Evolutionary conservation across 139 green algal species (phyloP), one percentile per base, ranked within the genome.

Genomic region (Picochlorum sp.): DNA sequence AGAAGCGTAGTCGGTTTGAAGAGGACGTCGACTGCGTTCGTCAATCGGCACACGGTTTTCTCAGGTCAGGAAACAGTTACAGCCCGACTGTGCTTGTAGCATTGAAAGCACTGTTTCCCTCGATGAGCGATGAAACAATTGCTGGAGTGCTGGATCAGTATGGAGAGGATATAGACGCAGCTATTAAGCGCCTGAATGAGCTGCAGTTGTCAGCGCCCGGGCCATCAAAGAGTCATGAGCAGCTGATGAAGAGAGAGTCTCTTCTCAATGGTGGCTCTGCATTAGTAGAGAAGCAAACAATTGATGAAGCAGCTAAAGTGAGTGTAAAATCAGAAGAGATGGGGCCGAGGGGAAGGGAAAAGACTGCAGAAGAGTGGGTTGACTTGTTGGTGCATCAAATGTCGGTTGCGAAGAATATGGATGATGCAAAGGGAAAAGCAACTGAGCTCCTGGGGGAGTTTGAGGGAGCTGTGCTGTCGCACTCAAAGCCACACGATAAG

Each of bases 161-260:
- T 54, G 85, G 83, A 4, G 61, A 84, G 31, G 81, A 90, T 56
- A 84, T 93, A 44, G 83, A 93, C 55, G 79, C 72, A 22, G 83
- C 85, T 7, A 90, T 93, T 47, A 72, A 75, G 45, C 75, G 74
- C 9, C 67, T 93, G 22, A 76, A 59, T 3, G 61, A 86, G 50
- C 64, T 93, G 57, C 73, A 65, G 4, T 65, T 90, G 7, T 32
- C 39, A 22, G 39, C 39, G 2, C 29, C n/a, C 24, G 47, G n/a
- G 37, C 25, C 12, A 24, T 28, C 30, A 25, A 30, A 40, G 35
- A 30, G 41, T 33, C 45, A 63, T 5, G 39, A 31, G n/a, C 31
- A 31, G 2, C 57, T 43, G 14, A 40, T 56, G 26, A 39, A 59
- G 63, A 50, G 18, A 32, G 12, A 25, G 10, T 13, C 5, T 18